Evolutionary conservation across 352 stramenopile species (phyloP).

Genomic region (Blastocystis sp.): DNA sequence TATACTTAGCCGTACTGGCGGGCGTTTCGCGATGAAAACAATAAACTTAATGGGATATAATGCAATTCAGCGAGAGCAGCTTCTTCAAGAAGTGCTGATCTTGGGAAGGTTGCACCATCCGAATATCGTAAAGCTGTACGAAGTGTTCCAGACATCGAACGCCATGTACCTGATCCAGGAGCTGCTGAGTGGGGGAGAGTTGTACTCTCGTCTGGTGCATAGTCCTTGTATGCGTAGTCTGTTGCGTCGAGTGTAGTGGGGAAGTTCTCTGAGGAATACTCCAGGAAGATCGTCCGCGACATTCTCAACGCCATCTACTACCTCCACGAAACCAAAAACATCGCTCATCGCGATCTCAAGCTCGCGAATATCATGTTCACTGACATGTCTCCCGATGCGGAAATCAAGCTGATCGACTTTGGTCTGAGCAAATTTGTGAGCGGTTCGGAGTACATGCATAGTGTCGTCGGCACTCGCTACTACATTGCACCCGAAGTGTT

Average conservation of each 20-base stretch:
- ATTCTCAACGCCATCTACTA: constrained; percentile 58
- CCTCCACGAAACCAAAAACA: constrained; percentile 56
- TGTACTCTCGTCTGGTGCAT: constrained; percentile 48
- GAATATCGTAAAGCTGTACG: constrained; percentile 61
- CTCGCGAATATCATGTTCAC: constrained; percentile 73
- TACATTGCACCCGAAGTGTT: constrained; percentile 84
- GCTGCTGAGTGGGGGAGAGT: constrained; percentile 13
- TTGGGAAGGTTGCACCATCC: constrained; percentile 48
- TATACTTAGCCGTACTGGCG: not conserved
- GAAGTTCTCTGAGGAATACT: constrained; percentile 54
- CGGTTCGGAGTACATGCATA: constrained; percentile 71
- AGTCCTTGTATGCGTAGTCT: not conserved
- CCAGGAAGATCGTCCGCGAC: constrained; percentile 29
- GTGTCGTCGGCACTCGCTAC: constrained; percentile 73
- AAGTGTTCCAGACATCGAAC: constrained; percentile 50
- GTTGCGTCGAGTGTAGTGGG: constrained; percentile 64
- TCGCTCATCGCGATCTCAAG: constrained; percentile 58
- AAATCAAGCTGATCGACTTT: constrained; percentile 77
- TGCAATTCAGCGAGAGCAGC: constrained; percentile 9
- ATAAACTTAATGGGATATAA: constrained; percentile 50
- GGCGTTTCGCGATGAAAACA: constrained; percentile 35
- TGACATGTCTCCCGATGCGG: constrained; percentile 65
- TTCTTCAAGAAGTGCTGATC: constrained; percentile 53
- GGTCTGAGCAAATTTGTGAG: constrained; percentile 82
- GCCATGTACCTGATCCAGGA: constrained; percentile 59